These are phyloP conservation scores for Penicillium turbatum DNA, from an alignment of 495 filamentous ascomycete genomes.

Conservation along the genomic window DNA sequence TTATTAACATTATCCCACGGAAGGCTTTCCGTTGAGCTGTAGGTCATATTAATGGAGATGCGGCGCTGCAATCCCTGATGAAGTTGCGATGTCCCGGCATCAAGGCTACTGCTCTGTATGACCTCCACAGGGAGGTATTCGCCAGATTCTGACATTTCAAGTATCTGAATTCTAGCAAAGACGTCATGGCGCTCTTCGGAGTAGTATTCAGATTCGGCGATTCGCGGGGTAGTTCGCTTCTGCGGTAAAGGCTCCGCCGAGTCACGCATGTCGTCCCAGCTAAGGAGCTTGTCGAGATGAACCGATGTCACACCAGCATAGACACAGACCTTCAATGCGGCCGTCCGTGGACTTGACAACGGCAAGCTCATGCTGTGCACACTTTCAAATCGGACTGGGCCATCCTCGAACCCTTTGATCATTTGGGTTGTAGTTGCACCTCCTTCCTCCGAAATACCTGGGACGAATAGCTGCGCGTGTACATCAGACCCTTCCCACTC, in stretches of 20 bases:
- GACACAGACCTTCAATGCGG: constrained; percentile 81
- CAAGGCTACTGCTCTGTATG: constrained; percentile 73
- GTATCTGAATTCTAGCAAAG: constrained; percentile 77
- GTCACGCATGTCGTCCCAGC: constrained; percentile 98
- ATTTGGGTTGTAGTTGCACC: constrained; percentile 92
- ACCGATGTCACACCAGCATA: constrained; percentile 88
- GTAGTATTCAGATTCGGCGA: constrained; percentile 88
- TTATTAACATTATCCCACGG: constrained; percentile 78
- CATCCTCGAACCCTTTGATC: constrained; percentile 91
- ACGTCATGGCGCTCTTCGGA: constrained; percentile 92
- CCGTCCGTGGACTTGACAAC: constrained; percentile 69
- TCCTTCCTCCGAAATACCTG: constrained; percentile 85
- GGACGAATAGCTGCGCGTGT: constrained; percentile 93
- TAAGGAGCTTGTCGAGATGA: constrained; percentile 95
- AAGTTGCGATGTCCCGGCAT: constrained; percentile 85
- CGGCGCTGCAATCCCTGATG: constrained; percentile 93
- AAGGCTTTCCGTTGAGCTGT: constrained; percentile 81
- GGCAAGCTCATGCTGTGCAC: constrained; percentile 98
- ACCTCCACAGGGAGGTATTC: constrained; percentile 92
- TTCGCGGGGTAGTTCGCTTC: constrained; percentile 63
- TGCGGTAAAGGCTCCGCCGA: constrained; percentile 44
- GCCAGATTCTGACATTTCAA: constrained; percentile 86
- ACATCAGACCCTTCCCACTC: constrained; percentile 95
- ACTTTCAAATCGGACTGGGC: constrained; percentile 92
- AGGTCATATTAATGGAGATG: constrained; percentile 77